phyloP scores from a whole-genome alignment of 495 filamentous ascomycete genomes.

The Thermothielavioides terrestris region DNA sequence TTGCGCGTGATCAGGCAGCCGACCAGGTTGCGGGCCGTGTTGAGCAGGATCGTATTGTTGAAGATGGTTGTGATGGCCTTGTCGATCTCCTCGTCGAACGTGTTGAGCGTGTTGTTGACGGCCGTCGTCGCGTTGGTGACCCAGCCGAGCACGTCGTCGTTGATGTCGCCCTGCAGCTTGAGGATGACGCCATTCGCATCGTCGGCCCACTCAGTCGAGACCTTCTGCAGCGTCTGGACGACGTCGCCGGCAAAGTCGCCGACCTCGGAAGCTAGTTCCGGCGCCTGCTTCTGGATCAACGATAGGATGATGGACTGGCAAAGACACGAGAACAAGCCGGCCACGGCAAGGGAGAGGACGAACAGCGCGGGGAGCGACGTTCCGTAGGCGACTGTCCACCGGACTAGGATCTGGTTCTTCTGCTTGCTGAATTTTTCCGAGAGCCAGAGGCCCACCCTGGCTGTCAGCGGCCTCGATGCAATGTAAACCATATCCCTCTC shows the following conservation, averaged over 20 bases:
- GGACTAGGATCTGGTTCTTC: slow-evolving; percentile 58
- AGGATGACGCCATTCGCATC: slow-evolving; percentile 66
- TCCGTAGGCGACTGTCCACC: slow-evolving; percentile 82
- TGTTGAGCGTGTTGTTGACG: slow-evolving; percentile 78
- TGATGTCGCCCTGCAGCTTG: slow-evolving; percentile 62
- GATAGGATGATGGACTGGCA: slow-evolving; percentile 76
- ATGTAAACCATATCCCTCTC: slow-evolving; percentile 87
- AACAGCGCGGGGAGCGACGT: slow-evolving; percentile 81
- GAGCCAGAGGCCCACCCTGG: slow-evolving; percentile 60
- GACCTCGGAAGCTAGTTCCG: slow-evolving; percentile 65
- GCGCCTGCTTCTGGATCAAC: slow-evolving; percentile 64
- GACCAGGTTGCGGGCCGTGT: slow-evolving; percentile 63
- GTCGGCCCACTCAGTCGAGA: slow-evolving; percentile 68
- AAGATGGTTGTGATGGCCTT: slow-evolving; percentile 67
- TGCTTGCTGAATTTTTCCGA: slow-evolving; percentile 55
- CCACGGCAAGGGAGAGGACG: slow-evolving; percentile 74
- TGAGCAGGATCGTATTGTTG: slow-evolving; percentile 64
- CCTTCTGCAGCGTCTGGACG: slow-evolving; percentile 58
- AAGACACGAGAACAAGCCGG: slow-evolving; percentile 75
- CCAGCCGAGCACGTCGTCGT: slow-evolving; percentile 80
- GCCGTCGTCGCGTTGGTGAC: slow-evolving; percentile 71
- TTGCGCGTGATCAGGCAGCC: slow-evolving; percentile 72
- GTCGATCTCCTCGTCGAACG: slow-evolving; percentile 66
- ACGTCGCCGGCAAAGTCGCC: slow-evolving; percentile 76
- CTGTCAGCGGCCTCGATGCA: slow-evolving; percentile 66